These are phyloP conservation scores for Ganoderma multipileum DNA, from an alignment of 1,284 basidiomycete genomes.

Conservation along the genomic window DNA sequence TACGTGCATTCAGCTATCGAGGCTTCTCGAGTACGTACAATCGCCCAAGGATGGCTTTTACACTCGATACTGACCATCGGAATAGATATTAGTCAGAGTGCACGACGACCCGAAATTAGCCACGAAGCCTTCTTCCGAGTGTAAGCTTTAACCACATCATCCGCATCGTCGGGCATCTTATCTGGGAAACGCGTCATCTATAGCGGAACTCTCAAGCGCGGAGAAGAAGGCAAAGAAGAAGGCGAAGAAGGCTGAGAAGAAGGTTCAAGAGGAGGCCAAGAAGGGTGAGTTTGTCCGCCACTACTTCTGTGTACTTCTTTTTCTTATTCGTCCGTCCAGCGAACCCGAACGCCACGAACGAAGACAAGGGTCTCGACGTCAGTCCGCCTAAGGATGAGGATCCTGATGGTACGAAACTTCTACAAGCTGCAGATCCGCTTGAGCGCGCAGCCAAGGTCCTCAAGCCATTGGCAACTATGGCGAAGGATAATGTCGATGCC, in stretches of 20 bases:
- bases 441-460: slow-evolving; percentile 82
- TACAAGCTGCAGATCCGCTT: slow-evolving; percentile 72
- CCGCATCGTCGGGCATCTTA: background rate
- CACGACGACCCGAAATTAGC: slow-evolving; percentile 78
- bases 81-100: slow-evolving; percentile 77
- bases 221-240: slow-evolving; percentile 92
- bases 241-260: slow-evolving; percentile 84
- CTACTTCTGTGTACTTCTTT: background rate
- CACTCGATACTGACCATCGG: background rate
- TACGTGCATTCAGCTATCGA: slow-evolving; percentile 81
- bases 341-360: slow-evolving; percentile 48
- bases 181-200: background rate
- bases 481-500: slow-evolving; percentile 64
- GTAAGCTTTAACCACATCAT: slow-evolving; percentile 33
- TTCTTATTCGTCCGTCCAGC: background rate
- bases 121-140: slow-evolving; percentile 46
- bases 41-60: background rate
- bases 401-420: slow-evolving; percentile 78
- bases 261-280: slow-evolving; percentile 69
- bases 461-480: slow-evolving; percentile 66
- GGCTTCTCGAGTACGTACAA: slow-evolving; percentile 62
- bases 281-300: slow-evolving; percentile 49
- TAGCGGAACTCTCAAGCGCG: slow-evolving; percentile 62
- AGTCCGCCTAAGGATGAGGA: slow-evolving; percentile 78
- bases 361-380: slow-evolving; percentile 81